Base-by-base conservation (phyloP, 2,329 filamentous ascomycete genomes). In the Xylaria sp. region DNA sequence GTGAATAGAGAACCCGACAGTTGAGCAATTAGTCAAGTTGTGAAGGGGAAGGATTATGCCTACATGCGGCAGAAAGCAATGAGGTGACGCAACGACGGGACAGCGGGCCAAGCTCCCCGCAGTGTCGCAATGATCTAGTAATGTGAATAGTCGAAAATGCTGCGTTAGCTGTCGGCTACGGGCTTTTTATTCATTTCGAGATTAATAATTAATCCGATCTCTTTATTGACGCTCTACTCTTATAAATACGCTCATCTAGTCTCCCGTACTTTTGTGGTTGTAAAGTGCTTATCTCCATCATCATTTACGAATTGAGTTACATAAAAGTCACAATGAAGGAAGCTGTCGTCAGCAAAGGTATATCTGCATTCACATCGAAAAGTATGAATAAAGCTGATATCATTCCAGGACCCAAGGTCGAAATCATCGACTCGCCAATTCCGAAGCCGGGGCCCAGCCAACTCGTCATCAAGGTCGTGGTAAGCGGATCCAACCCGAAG, bases 401-500 rank as follows among this genome's bases (percentile, higher is more conserved):
- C 3, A 15, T 46, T 2, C 10, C 31, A 75, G 74, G 73, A 6
- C 66, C 66, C n/a, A 71, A 72, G 66, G 81, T 83, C 73, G 60
- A 78, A 56, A 79, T 83, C 58, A 71, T 80, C 62, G 81, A 83
- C 74, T 78, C 79, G 7, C 79, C 81, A 7, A 74, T 83, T 64
- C 82, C 82, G 0, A 72, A 78, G 63, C 80, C 80, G 6, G 76
- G 76, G 17, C 74, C 77, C 1, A 78, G 81, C 66, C 79, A 84
- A 49, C 75, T 84, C 38, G 73, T 83, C 28, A 83, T 83, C 75
- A 80, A 80, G 65, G 81, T 83, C 42, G 72, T 81, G 13, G 79
- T 82, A 59, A 81, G 80, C 62, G 82, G 82, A 10, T 83, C 80
- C 23, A 85, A 85, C 72, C 84, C 83, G 7, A 85, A 85, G 71